Conservation (phyloP, 1,284 basidiomycete genomes). For the Phylloporus gajari region DNA sequence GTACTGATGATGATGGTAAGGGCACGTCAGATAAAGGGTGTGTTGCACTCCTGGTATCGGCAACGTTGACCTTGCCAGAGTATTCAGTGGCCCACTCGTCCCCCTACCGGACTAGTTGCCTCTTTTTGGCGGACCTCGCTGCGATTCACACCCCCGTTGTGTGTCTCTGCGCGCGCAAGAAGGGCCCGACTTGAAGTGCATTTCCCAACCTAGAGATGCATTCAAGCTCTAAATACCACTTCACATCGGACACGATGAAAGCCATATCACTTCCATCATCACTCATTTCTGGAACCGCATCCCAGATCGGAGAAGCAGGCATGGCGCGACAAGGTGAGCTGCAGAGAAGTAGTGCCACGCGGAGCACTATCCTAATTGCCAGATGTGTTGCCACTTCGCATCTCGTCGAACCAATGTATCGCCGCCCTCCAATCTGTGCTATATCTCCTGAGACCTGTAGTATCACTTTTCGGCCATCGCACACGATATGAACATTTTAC, state of each 20-base stretch:
- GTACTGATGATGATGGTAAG: too few relatives aligned
- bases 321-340: slow-evolving; percentile 64
- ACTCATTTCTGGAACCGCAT: slow-evolving; percentile 64
- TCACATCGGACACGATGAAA: slow-evolving; percentile 62
- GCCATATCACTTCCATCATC: slow-evolving; percentile 68
- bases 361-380: slow-evolving; percentile 60
- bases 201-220: too few relatives aligned
- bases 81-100: too few relatives aligned
- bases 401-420: slow-evolving; percentile 11
- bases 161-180: too few relatives aligned
- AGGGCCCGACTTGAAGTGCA: too few relatives aligned
- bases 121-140: too few relatives aligned
- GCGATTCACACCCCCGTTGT: too few relatives aligned
- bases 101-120: too few relatives aligned
- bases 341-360: slow-evolving; percentile 68
- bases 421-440: slow-evolving; percentile 1
- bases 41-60: too few relatives aligned
- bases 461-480: slow-evolving; percentile 16
- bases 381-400: slow-evolving; percentile 32
- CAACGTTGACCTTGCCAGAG: too few relatives aligned
- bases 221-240: slow-evolving; percentile 54
- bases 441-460: slow-evolving; percentile 11
- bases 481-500: background rate
- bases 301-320: slow-evolving; percentile 57
- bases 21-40: too few relatives aligned